These are phyloP conservation scores for Triticum turgidum DNA, from an alignment of 176 grass and related monocot species.

Conservation along the genomic window DNA sequence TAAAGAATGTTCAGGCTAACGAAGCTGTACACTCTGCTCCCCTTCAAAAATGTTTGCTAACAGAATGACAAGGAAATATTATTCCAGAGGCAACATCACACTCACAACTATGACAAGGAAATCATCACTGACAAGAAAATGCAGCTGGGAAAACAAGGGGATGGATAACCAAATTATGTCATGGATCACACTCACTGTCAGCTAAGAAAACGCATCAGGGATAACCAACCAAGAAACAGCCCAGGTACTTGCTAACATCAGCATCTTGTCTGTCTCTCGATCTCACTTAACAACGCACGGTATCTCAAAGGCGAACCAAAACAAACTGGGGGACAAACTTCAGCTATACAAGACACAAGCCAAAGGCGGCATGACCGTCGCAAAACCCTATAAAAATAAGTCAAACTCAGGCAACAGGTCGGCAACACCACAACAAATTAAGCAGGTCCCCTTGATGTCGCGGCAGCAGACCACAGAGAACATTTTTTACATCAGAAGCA, in stretches of 20 bases:
- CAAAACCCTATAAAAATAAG: slow-evolving; percentile 61
- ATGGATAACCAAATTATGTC: not conserved
- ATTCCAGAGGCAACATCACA: not conserved
- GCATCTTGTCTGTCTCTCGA: slow-evolving; percentile 27
- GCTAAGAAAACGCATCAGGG: not conserved
- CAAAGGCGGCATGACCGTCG: slow-evolving; percentile 6
- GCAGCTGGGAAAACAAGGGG: not conserved
- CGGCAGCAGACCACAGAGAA: not conserved
- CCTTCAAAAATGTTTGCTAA: not conserved
- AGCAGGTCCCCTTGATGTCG: not conserved
- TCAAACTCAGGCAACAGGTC: slow-evolving; percentile 36
- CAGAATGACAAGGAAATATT: not conserved
- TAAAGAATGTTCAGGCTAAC: not conserved
- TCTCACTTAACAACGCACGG: slow-evolving; percentile 31
- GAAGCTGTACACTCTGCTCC: not conserved
- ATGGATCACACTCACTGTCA: not conserved
- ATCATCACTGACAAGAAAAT: not conserved
- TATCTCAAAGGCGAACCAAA: slow-evolving; percentile 9
- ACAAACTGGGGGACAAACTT: slow-evolving; percentile 35
- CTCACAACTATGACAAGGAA: not conserved
- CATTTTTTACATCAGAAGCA: slow-evolving; percentile 66
- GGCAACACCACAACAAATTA: slow-evolving; percentile 36
- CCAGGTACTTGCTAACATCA: slow-evolving; percentile 38
- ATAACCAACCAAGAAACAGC: slow-evolving; percentile 2
- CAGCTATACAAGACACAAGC: slow-evolving; percentile 70